phyloP scores from a whole-genome alignment of 768 basidiomycete species.

The Leccinum subgranulosum region DNA sequence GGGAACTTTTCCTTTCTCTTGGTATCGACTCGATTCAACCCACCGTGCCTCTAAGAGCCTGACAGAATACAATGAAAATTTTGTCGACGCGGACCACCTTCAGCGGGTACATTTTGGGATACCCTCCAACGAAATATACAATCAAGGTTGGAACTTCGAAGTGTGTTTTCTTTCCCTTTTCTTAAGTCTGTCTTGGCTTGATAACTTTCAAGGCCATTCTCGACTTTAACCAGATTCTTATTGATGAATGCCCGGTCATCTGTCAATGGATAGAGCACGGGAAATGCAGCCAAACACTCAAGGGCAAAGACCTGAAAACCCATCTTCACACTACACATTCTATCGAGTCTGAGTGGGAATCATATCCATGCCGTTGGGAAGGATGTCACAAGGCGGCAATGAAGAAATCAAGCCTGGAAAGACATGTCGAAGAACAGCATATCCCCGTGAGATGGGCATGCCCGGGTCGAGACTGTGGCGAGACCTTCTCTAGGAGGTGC shows the following conservation, averaged over 20 bases:
- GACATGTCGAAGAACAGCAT: slow-evolving; percentile 12
- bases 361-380: slow-evolving; percentile 10
- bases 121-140: not conserved
- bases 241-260: not conserved
- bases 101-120: not conserved
- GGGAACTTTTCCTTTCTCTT: not conserved
- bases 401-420: slow-evolving; percentile 6
- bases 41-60: not conserved
- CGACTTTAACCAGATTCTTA: not conserved
- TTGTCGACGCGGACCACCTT: not conserved
- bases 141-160: not conserved
- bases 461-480: no score
- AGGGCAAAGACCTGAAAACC: not conserved
- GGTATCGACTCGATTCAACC: not conserved
- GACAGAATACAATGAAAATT: not conserved
- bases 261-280: slow-evolving; percentile 5
- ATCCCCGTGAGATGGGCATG: slow-evolving; percentile 7
- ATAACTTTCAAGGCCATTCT: slow-evolving; percentile 1
- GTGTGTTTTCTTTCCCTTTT: not conserved
- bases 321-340: slow-evolving; percentile 8
- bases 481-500: no score
- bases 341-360: not conserved
- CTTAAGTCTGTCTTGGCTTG: not conserved
- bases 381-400: not conserved
- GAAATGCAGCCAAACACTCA: not conserved